Evolutionary conservation across 352 stramenopile species (phyloP), one percentile per base, ranked within the genome.

Genomic region (Sclerospora graminicola): DNA sequence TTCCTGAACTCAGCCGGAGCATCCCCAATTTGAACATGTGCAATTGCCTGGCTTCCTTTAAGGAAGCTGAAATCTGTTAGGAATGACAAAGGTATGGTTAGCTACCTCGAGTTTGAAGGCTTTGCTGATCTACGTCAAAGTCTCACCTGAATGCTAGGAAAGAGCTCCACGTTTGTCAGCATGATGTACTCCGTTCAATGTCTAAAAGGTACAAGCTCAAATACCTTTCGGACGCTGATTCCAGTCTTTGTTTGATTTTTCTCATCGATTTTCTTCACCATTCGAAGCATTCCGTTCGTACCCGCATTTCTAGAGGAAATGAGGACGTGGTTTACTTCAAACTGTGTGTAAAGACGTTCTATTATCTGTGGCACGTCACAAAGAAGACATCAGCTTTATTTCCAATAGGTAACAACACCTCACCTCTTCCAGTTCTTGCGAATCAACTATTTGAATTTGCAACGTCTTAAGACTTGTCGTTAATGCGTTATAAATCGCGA

Each of bases 401-500:
- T 7, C 21, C 21, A 26, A 26, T 26, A 26, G 10, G n/a, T 8
- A 15, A 14, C 4, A n/a, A 33, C 28, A 18, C 33, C 21, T 10
- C 37, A 89, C 72, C 51, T 84, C 60, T 15, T 66, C 55, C 14
- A 87, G 29, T 7, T 82, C 67, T 4, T 63, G 45, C 10, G 51
- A 9, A 21, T 71, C 59, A 1, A 36, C 16, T 32, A 87, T 60
- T 16, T 50, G 41, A 10, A 83, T 31, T 20, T 88, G 69, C 44
- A 87, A 20, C 1, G 64, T 86, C 38, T 76, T 83, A 16, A 94
- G 35, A 28, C 57, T 68, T n/a, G 82, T 70, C 14, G 68, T 77
- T 18, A 71, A 34, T 0, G 66, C 74, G 41, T 94, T 76, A 41
- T 79, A 94, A 16, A 89, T 84, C 2, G 79, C 77, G 16, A 84